A percentile compares a stretch with the other conserved stretches of the same genome.
Evolutionary conservation across 2,329 filamentous ascomycete species (phyloP).

Genomic region (Pseudophaeomoniella oleicola): DNA sequence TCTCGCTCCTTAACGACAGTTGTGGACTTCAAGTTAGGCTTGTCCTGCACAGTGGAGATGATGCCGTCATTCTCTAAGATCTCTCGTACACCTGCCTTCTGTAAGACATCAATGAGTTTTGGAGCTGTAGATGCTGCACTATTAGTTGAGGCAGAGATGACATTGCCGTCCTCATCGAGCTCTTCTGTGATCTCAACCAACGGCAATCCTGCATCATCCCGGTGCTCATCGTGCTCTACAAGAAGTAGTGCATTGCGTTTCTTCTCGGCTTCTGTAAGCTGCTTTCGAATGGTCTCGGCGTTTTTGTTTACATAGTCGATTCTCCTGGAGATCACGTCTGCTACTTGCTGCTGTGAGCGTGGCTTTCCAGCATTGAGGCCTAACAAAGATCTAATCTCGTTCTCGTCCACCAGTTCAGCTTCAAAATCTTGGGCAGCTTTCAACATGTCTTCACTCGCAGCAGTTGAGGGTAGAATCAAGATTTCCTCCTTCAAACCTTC

Average conservation of each 20-base stretch:
- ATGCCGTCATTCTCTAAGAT: slow-evolving; percentile 14
- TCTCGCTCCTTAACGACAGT: not conserved
- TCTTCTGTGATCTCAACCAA: slow-evolving; percentile 87
- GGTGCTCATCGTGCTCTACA: slow-evolving; percentile 44
- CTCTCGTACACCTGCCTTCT: slow-evolving; percentile 58
- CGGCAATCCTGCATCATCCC: slow-evolving; percentile 56
- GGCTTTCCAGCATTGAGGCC: slow-evolving; percentile 22
- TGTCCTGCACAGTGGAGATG: slow-evolving; percentile 4
- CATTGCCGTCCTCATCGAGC: slow-evolving; percentile 78
- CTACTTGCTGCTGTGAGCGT: slow-evolving; percentile 36
- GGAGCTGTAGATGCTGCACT: slow-evolving; percentile 53
- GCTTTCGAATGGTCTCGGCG: slow-evolving; percentile 57
- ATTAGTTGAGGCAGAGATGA: slow-evolving; percentile 53
- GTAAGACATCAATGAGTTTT: slow-evolving; percentile 55
- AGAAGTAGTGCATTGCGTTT: slow-evolving; percentile 51
- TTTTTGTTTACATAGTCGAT: slow-evolving; percentile 86
- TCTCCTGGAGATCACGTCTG: slow-evolving; percentile 55
- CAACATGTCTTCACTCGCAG: slow-evolving; percentile 40
- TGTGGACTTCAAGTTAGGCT: not conserved
- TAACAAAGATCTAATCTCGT: slow-evolving; percentile 42
- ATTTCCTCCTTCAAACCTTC: slow-evolving; percentile 78
- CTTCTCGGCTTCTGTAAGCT: slow-evolving; percentile 53
- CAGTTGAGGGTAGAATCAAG: slow-evolving; percentile 34
- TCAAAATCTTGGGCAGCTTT: slow-evolving; percentile 29
- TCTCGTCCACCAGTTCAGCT: slow-evolving; percentile 25